phyloP scores from a whole-genome alignment of 2,329 filamentous ascomycete genomes.

The Paraconiothyrium sp. region DNA sequence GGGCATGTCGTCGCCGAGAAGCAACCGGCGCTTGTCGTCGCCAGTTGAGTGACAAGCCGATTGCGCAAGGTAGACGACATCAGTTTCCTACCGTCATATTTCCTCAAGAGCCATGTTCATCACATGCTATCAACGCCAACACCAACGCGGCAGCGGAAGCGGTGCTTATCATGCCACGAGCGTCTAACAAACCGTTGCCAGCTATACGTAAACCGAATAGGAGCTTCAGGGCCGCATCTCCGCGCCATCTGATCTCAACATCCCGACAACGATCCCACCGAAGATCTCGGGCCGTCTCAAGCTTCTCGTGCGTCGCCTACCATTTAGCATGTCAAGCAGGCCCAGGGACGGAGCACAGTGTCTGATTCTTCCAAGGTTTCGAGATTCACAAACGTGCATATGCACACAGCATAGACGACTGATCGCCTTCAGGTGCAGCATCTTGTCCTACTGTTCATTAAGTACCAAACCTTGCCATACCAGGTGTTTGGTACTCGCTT shows the following conservation, averaged over 20 bases:
- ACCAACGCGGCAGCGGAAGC: not conserved
- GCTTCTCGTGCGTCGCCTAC: not conserved
- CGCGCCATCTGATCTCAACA: not conserved
- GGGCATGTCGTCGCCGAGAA: not conserved
- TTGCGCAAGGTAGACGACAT: not conserved
- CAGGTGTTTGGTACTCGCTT: slow-evolving; percentile 14
- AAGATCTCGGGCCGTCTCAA: slow-evolving; percentile 5
- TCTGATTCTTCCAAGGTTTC: slow-evolving; percentile 17
- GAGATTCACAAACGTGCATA: slow-evolving; percentile 2
- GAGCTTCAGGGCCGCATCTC: slow-evolving; percentile 14
- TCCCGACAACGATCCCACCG: slow-evolving; percentile 7
- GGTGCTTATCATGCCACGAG: slow-evolving; percentile 2
- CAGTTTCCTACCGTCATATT: not conserved
- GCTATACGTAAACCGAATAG: not conserved
- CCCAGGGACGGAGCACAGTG: not conserved
- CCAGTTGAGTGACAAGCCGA: not conserved
- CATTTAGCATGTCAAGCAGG: not conserved
- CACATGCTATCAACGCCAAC: slow-evolving; percentile 6
- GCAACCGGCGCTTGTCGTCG: slow-evolving; percentile 3
- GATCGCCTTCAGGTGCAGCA: slow-evolving; percentile 8
- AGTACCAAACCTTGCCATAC: not conserved
- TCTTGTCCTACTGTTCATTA: slow-evolving; percentile 9
- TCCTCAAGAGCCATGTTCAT: not conserved
- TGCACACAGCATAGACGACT: slow-evolving; percentile 5
- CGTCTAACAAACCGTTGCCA: not conserved